phyloP scores from a whole-genome alignment of 2,329 filamentous ascomycete genomes.

The Alternaria brassicicola region DNA sequence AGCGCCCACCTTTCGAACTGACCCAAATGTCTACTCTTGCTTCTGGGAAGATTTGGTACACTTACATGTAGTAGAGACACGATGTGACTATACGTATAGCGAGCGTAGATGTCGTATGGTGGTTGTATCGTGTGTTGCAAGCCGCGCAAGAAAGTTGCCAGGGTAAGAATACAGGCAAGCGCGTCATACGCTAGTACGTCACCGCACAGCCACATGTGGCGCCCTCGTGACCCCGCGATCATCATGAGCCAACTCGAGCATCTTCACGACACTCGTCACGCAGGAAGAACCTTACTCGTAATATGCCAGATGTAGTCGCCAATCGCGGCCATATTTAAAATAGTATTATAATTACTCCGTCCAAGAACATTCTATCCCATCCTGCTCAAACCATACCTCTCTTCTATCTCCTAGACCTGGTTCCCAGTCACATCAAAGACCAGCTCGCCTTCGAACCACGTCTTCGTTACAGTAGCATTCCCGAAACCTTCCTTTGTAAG shows the following conservation, averaged over 20 bases:
- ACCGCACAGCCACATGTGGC: slow-evolving; percentile 12
- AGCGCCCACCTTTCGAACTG: background rate
- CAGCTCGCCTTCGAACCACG: slow-evolving; percentile 36
- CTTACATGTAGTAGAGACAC: background rate
- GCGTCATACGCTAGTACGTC: slow-evolving; percentile 18
- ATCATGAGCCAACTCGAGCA: too few species aligned
- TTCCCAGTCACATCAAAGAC: background rate
- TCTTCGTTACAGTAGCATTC: slow-evolving; percentile 35
- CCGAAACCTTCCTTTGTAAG: slow-evolving; percentile 37
- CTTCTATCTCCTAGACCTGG: background rate
- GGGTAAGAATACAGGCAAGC: background rate
- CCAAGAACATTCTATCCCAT: background rate
- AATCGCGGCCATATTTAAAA: too few species aligned
- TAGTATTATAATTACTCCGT: background rate
- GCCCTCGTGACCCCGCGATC: too few species aligned
- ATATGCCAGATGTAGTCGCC: too few species aligned
- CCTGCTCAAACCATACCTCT: too few species aligned
- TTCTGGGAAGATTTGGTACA: background rate
- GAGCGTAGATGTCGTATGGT: background rate
- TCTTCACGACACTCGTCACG: too few species aligned
- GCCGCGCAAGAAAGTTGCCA: slow-evolving; percentile 10
- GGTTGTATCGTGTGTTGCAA: background rate
- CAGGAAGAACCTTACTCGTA: too few species aligned
- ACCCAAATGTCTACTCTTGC: background rate
- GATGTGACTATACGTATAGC: background rate